Evolutionary conservation across 129 eudicot genomes (phyloP).

Genomic region (Artemisia annua): DNA sequence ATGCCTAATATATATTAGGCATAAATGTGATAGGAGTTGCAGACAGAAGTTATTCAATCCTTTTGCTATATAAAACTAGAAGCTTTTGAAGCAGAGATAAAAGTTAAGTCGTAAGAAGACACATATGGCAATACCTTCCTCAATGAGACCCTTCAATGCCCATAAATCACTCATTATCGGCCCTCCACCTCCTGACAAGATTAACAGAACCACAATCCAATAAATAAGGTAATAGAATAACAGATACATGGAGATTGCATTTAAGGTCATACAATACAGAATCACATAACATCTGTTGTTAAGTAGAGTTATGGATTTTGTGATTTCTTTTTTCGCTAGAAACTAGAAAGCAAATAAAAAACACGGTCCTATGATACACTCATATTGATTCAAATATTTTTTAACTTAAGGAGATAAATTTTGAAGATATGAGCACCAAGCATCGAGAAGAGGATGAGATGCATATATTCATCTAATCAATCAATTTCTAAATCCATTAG

Average conservation of each 20-base stretch:
- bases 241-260: background rate
- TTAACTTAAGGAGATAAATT: no score
- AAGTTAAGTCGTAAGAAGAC: constrained; percentile 10
- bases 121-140: constrained; percentile 60
- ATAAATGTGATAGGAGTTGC: background rate
- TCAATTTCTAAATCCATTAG: no score
- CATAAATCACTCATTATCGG: constrained; percentile 97
- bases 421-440: no score
- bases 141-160: constrained; percentile 94
- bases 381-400: background rate
- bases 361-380: constrained; percentile 6
- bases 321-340: background rate
- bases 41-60: constrained; percentile 10
- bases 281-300: constrained; percentile 1
- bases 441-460: no score
- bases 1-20: background rate
- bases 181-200: constrained; percentile 80
- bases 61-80: background rate
- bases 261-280: constrained; percentile 8
- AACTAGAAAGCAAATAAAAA: constrained; percentile 8
- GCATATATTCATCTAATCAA: no score
- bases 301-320: background rate
- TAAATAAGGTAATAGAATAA: background rate
- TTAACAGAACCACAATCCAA: constrained; percentile 21
- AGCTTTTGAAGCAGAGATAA: constrained; percentile 1